A percentile compares a stretch with the other conserved stretches of the same genome.
These are phyloP conservation scores for Fusarium duplospermum DNA, from an alignment of 2,329 filamentous ascomycete genomes.

Conservation along the genomic window DNA sequence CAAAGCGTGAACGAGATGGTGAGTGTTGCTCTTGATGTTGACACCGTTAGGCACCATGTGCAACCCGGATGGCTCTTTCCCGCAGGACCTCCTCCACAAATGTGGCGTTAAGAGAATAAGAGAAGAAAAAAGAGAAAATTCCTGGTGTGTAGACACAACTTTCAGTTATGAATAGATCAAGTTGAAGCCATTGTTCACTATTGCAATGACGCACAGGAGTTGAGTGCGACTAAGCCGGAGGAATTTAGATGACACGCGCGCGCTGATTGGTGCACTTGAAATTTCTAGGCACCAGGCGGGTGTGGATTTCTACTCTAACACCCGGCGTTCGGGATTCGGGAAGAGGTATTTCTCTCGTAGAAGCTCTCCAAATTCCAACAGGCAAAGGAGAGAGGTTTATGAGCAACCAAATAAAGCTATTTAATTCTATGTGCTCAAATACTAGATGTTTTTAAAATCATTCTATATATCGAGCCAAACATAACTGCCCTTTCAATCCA, in stretches of 20 bases:
- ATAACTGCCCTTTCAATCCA: neutral
- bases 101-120: neutral
- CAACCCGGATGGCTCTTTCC: neutral
- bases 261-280: conserved; percentile 28
- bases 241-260: conserved; percentile 3
- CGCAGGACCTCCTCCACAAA: neutral
- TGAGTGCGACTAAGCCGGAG: conserved; percentile 8
- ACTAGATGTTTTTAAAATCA: neutral
- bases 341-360: neutral
- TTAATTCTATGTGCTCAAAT: too few species aligned
- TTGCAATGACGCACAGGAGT: conserved; percentile 34
- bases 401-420: neutral
- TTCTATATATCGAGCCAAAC: neutral
- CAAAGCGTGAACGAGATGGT: conserved; percentile 13
- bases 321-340: neutral
- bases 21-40: conserved; percentile 1
- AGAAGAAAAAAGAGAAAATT: neutral
- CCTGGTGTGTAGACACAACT: neutral
- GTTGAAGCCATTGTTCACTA: neutral
- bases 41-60: neutral
- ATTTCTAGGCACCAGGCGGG: conserved; percentile 30
- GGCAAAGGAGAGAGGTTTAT: neutral
- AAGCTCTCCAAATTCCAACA: neutral
- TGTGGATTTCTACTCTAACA: neutral
- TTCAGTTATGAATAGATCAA: neutral